Percentiles rank a stretch among this genome's conserved stretches.
phyloP scores from a whole-genome alignment of 176 grass and related monocot genomes.

The Aegilops bicornis region DNA sequence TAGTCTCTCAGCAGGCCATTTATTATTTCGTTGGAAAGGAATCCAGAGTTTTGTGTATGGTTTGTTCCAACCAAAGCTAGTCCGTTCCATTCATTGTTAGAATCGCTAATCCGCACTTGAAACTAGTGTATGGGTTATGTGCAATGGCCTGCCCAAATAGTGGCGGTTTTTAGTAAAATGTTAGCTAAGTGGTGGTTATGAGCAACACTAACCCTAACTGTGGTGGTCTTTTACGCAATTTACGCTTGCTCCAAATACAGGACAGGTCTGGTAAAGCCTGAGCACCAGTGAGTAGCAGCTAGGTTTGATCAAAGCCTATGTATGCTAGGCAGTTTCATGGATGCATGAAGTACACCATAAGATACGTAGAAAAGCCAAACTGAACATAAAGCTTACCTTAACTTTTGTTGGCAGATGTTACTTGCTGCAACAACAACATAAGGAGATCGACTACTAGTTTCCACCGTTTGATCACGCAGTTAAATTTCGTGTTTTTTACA shows the following conservation, averaged over 20 bases:
- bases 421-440: background rate
- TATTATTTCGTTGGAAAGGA: too few relatives aligned
- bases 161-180: background rate
- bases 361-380: background rate
- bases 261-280: background rate
- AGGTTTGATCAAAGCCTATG: constrained; percentile 5
- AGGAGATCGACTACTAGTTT: background rate
- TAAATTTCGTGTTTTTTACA: too few relatives aligned
- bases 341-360: constrained; percentile 20
- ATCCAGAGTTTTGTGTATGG: too few relatives aligned
- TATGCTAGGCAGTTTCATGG: background rate
- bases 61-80: too few relatives aligned
- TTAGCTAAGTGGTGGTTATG: background rate
- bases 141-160: background rate
- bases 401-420: background rate
- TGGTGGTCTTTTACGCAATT: background rate
- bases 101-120: too few relatives aligned
- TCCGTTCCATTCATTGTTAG: too few relatives aligned
- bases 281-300: background rate
- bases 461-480: background rate
- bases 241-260: background rate
- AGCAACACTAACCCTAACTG: background rate
- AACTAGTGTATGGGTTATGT: background rate
- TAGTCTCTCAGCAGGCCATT: too few relatives aligned
- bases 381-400: background rate